These are phyloP conservation scores for Letharia lupina DNA, from an alignment of 495 filamentous ascomycete genomes.

Conservation along the genomic window DNA sequence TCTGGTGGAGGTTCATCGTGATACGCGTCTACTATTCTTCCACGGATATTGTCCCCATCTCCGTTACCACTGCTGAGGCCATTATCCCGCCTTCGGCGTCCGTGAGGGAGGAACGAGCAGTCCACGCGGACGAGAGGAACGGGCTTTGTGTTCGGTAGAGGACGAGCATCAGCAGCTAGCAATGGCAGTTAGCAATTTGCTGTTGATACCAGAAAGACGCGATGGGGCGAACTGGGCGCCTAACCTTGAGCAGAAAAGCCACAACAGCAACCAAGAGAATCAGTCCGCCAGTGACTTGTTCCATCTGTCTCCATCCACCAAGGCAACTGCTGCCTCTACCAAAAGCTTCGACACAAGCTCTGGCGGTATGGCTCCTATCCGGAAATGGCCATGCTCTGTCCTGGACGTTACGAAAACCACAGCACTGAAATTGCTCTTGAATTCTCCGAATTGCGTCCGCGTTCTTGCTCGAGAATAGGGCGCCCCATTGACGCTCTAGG, in stretches of 20 bases:
- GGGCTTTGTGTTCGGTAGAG: conserved; percentile 19
- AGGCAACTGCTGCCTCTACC: conserved; percentile 24
- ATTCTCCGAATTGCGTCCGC: conserved; percentile 21
- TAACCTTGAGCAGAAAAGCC: conserved; percentile 29
- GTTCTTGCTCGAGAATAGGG: conserved; percentile 19
- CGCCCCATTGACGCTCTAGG: conserved; percentile 18
- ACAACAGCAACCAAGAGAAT: conserved; percentile 27
- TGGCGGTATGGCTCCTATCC: conserved; percentile 3
- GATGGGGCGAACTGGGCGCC: background rate
- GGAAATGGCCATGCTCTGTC: conserved; percentile 25
- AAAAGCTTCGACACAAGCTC: conserved; percentile 21
- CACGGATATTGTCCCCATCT: conserved; percentile 20
- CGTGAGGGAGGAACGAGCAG: conserved; percentile 1
- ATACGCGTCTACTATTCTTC: conserved; percentile 24
- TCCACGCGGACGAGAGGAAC: conserved; percentile 17
- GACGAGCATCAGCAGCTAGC: conserved; percentile 14
- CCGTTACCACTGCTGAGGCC: conserved; percentile 18
- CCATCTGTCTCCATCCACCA: conserved; percentile 26
- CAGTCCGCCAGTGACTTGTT: conserved; percentile 28
- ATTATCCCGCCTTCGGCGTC: conserved; percentile 1
- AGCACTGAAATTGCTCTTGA: conserved; percentile 26
- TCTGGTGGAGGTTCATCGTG: conserved; percentile 22
- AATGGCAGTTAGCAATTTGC: background rate
- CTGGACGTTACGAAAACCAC: conserved; percentile 19
- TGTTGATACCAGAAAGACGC: background rate